These are phyloP conservation scores for Boletus coccyginus DNA, from an alignment of 768 basidiomycete species.

Conservation along the genomic window DNA sequence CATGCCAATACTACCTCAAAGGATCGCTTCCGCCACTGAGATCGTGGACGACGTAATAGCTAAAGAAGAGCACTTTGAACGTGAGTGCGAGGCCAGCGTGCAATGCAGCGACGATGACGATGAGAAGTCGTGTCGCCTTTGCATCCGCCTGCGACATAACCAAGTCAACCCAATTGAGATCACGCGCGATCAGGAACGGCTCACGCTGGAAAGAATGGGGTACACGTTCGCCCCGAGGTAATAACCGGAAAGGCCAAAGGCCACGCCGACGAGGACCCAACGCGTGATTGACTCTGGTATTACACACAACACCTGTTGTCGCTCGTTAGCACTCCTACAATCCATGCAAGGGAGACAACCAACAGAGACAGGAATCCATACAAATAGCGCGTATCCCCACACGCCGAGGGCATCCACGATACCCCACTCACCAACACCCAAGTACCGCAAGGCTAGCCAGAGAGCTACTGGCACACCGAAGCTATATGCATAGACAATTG, in stretches of 20 bases:
- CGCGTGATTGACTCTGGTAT: constrained; percentile 80
- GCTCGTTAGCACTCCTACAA: neutral
- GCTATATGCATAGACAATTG: constrained; percentile 86
- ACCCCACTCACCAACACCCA: constrained; percentile 89
- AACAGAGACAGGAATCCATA: constrained; percentile 88
- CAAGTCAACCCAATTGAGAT: neutral
- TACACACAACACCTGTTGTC: constrained; percentile 73
- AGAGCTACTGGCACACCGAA: constrained; percentile 76
- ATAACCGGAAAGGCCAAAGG: constrained; percentile 78
- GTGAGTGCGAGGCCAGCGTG: constrained; percentile 81
- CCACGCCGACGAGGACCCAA: constrained; percentile 74
- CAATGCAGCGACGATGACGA: constrained; percentile 68
- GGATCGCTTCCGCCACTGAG: constrained; percentile 31
- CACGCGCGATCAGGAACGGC: constrained; percentile 26
- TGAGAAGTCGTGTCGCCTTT: constrained; percentile 80
- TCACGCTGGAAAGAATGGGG: constrained; percentile 80
- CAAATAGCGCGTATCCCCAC: constrained; percentile 81
- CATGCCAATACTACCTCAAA: constrained; percentile 14
- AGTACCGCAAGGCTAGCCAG: constrained; percentile 82
- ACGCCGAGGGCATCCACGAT: constrained; percentile 78
- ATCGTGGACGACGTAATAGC: constrained; percentile 46
- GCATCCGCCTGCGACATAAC: constrained; percentile 64
- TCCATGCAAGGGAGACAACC: constrained; percentile 24
- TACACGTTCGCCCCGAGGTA: constrained; percentile 86
- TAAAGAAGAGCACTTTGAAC: constrained; percentile 75